Base-by-base conservation (phyloP, 495 filamentous ascomycete genomes). In the Staphylotrichum tortipilum region DNA sequence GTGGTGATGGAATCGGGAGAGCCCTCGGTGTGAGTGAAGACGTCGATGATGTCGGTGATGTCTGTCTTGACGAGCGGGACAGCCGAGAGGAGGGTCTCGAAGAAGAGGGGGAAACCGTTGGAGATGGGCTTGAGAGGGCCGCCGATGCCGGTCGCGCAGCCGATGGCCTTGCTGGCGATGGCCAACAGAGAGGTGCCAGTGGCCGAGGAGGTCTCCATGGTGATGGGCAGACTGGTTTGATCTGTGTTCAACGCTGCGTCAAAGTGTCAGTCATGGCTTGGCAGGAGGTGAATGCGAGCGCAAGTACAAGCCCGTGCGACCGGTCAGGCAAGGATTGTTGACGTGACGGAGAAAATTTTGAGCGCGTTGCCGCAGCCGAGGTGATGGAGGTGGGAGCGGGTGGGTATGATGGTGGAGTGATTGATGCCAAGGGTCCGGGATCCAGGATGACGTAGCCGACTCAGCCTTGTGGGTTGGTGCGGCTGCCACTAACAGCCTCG, bases 41-140 rank as follows among this genome's bases (percentile, higher is more conserved):
- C 15, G 7, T 21, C 35, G 12, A 48, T 12, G 14, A 23, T 7
- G 18, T 38, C 35, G 4, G 45, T n/a, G n/a, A n/a, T n/a, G 26
- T 28, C 6, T 2, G 26, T 12, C 6, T 49, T 41, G 24, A 8
- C 24, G 14, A 23, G 2, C 1, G 46, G 0, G 6, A 40, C 5
- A 3, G 15, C 15, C 4, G 3, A 11, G 26, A 41, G 7, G 2
- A 44, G 15, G 7, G 22, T n/a, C 10, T 37, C 15, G n/a, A 37
- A 38, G 30, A 51, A 51, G 2, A 1, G 1, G 11, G 12, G 14
- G 26, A 51, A 31, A 15, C 23, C 33, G 23, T 44, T 1, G 23
- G 12, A 0, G 33, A 44, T 44, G 22, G 40, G 31, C 49, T 51
- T 44, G 41, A 51, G 11, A 2, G 49, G 49, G 7, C 40, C 23